These are phyloP conservation scores for Iris macrosiphon DNA, from an alignment of 106 monocot species.

Conservation along the genomic window DNA sequence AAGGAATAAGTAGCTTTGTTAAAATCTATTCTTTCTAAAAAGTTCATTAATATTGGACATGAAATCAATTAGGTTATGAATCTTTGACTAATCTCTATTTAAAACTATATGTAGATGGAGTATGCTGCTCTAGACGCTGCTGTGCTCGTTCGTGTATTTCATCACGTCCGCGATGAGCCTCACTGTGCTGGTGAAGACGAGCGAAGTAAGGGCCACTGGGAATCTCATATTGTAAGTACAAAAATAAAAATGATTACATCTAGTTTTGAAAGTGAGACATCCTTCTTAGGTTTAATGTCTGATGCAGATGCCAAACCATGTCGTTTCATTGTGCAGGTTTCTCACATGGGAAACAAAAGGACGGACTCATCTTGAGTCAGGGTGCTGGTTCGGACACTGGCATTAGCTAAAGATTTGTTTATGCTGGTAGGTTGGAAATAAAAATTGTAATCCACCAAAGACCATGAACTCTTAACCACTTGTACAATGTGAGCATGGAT, in stretches of 20 bases:
- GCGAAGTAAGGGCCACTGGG: conserved; percentile 48
- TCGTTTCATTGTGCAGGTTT: conserved; percentile 51
- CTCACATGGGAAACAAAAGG: conserved; percentile 29
- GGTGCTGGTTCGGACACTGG: background rate
- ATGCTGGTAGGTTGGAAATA: too few species aligned
- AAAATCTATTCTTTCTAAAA: too few species aligned
- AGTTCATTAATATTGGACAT: background rate
- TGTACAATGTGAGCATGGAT: too few species aligned
- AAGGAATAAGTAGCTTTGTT: too few species aligned
- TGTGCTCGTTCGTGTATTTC: conserved; percentile 76
- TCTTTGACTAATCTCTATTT: too few species aligned
- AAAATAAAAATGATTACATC: background rate
- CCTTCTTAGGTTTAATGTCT: too few species aligned
- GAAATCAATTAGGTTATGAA: background rate
- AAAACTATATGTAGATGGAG: conserved; percentile 48
- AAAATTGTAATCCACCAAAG: too few species aligned
- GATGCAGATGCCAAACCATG: too few species aligned
- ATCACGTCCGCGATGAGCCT: conserved; percentile 34
- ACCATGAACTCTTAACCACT: too few species aligned
- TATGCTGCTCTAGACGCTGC: conserved; percentile 91
- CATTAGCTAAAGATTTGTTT: background rate
- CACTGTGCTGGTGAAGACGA: conserved; percentile 13
- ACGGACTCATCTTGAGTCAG: conserved; percentile 2
- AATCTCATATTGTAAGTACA: conserved; percentile 70
- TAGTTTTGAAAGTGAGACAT: background rate